Conservation (phyloP, 1,284 basidiomycete species). For the Malassezia sp. region DNA sequence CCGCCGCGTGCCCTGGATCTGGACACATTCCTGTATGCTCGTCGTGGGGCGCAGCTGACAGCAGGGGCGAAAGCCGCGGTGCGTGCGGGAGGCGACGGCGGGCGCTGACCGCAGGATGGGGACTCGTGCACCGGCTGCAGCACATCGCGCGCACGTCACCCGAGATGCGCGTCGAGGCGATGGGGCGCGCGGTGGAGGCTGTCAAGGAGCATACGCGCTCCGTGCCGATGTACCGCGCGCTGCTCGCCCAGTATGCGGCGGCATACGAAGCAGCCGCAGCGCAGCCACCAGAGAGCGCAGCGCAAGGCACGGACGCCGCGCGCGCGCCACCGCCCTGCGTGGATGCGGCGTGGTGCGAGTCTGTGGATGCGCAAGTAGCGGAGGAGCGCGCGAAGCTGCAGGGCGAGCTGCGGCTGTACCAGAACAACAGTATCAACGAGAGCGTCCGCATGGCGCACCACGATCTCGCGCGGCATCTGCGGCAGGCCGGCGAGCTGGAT, state of each 20-base stretch:
- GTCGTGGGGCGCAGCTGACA: too few relatives aligned
- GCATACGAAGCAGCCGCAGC: background rate
- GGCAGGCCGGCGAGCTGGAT: constrained; percentile 58
- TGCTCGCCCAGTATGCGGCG: constrained; percentile 8
- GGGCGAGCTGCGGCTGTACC: constrained; percentile 75
- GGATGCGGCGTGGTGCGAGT: constrained; percentile 58
- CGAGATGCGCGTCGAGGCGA: background rate
- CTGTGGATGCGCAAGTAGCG: constrained; percentile 55
- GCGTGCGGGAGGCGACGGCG: too few relatives aligned
- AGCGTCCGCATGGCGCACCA: constrained; percentile 79
- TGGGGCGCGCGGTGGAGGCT: background rate
- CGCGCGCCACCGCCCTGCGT: constrained; percentile 13
- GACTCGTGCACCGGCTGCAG: constrained; percentile 1
- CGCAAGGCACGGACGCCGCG: too few relatives aligned
- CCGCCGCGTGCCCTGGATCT: too few relatives aligned
- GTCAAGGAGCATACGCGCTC: constrained; percentile 10
- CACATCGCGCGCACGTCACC: constrained; percentile 2
- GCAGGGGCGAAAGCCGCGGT: too few relatives aligned
- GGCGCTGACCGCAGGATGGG: constrained; percentile 6
- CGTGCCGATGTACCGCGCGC: constrained; percentile 8
- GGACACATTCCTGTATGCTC: too few relatives aligned
- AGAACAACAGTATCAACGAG: constrained; percentile 85
- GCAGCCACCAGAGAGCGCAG: too few relatives aligned
- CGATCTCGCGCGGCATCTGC: constrained; percentile 67
- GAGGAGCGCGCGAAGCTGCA: constrained; percentile 64